These are phyloP conservation scores for Meyerozyma carpophila DNA, from an alignment of 1,139 yeast species.

Conservation along the genomic window DNA sequence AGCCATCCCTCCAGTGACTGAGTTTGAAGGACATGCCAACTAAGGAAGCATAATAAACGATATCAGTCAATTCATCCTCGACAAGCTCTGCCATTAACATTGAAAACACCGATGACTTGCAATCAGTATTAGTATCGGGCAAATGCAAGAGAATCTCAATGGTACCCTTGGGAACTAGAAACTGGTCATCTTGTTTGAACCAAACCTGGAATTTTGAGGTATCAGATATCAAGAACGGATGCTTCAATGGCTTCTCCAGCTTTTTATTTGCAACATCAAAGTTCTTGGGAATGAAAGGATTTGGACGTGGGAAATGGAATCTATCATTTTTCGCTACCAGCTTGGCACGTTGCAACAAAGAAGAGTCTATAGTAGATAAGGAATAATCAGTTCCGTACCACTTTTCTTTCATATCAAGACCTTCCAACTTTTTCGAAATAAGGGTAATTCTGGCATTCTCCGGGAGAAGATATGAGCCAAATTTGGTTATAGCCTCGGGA, in stretches of 20 bases:
- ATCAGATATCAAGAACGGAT: slow-evolving; percentile 36
- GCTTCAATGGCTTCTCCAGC: slow-evolving; percentile 22
- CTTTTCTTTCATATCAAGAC: slow-evolving; percentile 47
- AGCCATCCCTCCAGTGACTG: slow-evolving; percentile 61
- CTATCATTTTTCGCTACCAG: slow-evolving; percentile 27
- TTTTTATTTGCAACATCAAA: slow-evolving; percentile 53
- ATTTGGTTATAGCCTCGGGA: slow-evolving; percentile 47
- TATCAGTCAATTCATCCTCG: slow-evolving; percentile 70
- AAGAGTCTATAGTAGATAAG: slow-evolving; percentile 36
- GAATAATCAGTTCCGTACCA: slow-evolving; percentile 91
- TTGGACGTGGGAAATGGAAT: slow-evolving; percentile 62
- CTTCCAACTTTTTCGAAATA: slow-evolving; percentile 43
- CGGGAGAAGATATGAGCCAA: slow-evolving; percentile 45
- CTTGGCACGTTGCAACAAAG: slow-evolving; percentile 30
- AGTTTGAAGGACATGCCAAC: slow-evolving; percentile 69
- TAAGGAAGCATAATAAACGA: slow-evolving; percentile 76
- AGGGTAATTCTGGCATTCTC: slow-evolving; percentile 59
- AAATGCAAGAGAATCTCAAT: slow-evolving; percentile 60
- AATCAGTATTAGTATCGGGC: slow-evolving; percentile 57
- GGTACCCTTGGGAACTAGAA: slow-evolving; percentile 82
- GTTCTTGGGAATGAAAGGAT: slow-evolving; percentile 76
- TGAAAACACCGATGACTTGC: slow-evolving; percentile 52
- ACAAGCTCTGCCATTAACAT: slow-evolving; percentile 62
- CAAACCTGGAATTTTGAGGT: slow-evolving; percentile 48
- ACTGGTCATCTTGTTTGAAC: slow-evolving; percentile 89